These are phyloP conservation scores for Diatrype stigma DNA, from an alignment of 2,329 filamentous ascomycete species.

Conservation along the genomic window DNA sequence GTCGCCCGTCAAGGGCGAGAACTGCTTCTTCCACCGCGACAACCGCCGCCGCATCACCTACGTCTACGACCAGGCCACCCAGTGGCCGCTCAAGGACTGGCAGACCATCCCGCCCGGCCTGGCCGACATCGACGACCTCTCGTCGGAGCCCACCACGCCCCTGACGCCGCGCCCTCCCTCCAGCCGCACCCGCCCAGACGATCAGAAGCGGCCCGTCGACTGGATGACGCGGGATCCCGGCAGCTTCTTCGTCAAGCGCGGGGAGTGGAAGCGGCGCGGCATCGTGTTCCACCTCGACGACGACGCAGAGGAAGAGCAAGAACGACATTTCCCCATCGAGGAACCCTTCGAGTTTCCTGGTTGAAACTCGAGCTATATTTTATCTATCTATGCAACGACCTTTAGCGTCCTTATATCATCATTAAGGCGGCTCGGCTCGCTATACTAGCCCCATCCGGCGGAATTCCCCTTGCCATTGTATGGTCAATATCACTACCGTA, in stretches of 20 bases:
- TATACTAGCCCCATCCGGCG: no score
- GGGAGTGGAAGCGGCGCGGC: conserved; percentile 29
- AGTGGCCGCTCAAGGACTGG: conserved; percentile 32
- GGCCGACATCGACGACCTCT: conserved; percentile 14
- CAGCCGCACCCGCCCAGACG: not conserved
- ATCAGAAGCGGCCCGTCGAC: conserved; percentile 21
- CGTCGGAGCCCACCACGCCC: conserved; percentile 9
- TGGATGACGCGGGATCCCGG: conserved; percentile 19
- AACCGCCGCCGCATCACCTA: conserved; percentile 15
- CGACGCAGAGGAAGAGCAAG: conserved; percentile 18
- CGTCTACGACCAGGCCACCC: conserved; percentile 23
- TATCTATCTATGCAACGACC: no score
- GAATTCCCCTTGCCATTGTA: no score
- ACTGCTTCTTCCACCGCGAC: conserved; percentile 22
- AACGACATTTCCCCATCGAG: conserved; percentile 24
- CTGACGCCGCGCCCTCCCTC: conserved; percentile 8
- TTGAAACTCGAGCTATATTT: not conserved
- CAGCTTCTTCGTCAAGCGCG: conserved; percentile 26
- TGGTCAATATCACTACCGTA: not conserved
- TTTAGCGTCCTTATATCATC: no score
- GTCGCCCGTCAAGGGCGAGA: conserved; percentile 23
- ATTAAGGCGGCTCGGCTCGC: no score
- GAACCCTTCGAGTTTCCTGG: conserved; percentile 12
- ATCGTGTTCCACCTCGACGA: conserved; percentile 28
- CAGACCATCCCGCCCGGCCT: conserved; percentile 24